A percentile compares a stretch with the other conserved stretches of the same genome.
These are phyloP conservation scores for Cutaneotrichosporon mucoides DNA, from an alignment of 1,284 basidiomycete genomes.

Conservation along the genomic window DNA sequence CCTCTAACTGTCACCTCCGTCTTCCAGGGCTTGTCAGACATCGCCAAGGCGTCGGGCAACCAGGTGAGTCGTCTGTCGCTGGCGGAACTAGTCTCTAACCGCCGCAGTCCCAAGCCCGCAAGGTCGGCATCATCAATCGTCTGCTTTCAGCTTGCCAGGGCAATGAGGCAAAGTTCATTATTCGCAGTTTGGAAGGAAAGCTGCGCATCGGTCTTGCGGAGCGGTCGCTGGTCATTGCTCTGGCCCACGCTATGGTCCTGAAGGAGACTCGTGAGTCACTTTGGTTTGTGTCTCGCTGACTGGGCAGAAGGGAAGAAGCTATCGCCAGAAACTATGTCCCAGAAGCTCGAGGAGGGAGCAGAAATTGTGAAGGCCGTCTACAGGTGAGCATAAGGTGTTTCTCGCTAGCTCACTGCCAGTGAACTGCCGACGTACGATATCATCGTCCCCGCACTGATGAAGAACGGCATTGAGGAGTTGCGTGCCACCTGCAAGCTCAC, in stretches of 20 bases:
- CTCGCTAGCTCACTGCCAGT: slow-evolving; percentile 50
- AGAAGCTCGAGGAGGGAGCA: slow-evolving; percentile 72
- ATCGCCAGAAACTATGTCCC: slow-evolving; percentile 67
- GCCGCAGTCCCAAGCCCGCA: slow-evolving; percentile 82
- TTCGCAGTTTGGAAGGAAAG: slow-evolving; percentile 94
- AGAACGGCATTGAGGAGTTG: slow-evolving; percentile 69
- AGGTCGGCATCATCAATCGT: slow-evolving; percentile 93
- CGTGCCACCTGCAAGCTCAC: slow-evolving; percentile 80
- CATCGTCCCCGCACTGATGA: slow-evolving; percentile 86
- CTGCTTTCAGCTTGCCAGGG: slow-evolving; percentile 87
- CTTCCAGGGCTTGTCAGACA: slow-evolving; percentile 78
- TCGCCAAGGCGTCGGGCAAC: slow-evolving; percentile 77
- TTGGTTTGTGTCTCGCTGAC: slow-evolving; percentile 49
- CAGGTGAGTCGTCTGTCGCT: slow-evolving; percentile 55
- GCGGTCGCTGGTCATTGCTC: slow-evolving; percentile 79
- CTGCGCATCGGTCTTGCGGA: slow-evolving; percentile 96
- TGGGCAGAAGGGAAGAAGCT: slow-evolving; percentile 58
- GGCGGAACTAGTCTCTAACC: background rate
- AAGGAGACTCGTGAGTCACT: slow-evolving; percentile 61
- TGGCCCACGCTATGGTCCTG: slow-evolving; percentile 79
- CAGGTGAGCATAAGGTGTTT: slow-evolving; percentile 56
- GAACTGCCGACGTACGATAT: slow-evolving; percentile 92
- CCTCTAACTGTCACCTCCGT: slow-evolving; percentile 82
- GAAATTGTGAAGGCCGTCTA: slow-evolving; percentile 85
- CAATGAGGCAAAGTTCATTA: slow-evolving; percentile 84